Percentiles rank a stretch among this genome's conserved stretches.
phyloP scores from a whole-genome alignment of 1,139 yeast species.

The Hansenula sp. region DNA sequence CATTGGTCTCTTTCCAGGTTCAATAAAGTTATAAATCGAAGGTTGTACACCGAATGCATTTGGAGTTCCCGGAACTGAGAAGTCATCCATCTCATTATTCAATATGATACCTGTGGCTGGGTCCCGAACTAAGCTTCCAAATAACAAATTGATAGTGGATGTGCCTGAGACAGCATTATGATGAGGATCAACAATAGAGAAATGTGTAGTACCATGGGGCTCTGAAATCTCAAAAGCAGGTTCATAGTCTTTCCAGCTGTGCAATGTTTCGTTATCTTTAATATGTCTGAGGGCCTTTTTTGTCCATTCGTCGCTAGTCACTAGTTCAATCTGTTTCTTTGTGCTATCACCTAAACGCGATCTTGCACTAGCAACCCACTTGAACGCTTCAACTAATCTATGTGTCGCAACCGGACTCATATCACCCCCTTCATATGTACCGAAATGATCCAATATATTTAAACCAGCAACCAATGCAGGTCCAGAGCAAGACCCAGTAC shows the following conservation, averaged over 20 bases:
- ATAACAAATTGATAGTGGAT: slow-evolving; percentile 81
- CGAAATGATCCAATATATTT: slow-evolving; percentile 48
- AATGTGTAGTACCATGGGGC: slow-evolving; percentile 87
- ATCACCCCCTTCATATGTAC: slow-evolving; percentile 37
- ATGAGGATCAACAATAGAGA: slow-evolving; percentile 64
- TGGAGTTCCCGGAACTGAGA: slow-evolving; percentile 64
- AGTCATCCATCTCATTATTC: slow-evolving; percentile 95
- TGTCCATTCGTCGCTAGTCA: slow-evolving; percentile 53
- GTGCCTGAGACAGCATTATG: slow-evolving; percentile 83
- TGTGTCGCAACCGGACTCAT: slow-evolving; percentile 51
- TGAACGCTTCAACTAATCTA: slow-evolving; percentile 78
- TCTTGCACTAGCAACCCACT: slow-evolving; percentile 87
- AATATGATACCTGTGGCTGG: slow-evolving; percentile 76
- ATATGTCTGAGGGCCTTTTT: slow-evolving; percentile 41
- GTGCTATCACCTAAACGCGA: slow-evolving; percentile 70
- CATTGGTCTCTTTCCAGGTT: slow-evolving; percentile 76
- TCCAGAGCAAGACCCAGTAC: slow-evolving; percentile 83
- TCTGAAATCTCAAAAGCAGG: slow-evolving; percentile 75
- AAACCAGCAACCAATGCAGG: slow-evolving; percentile 77
- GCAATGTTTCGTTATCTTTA: slow-evolving; percentile 50
- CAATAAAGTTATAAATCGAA: slow-evolving; percentile 71
- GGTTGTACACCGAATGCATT: slow-evolving; percentile 84
- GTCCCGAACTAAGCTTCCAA: slow-evolving; percentile 83
- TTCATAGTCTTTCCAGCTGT: slow-evolving; percentile 66
- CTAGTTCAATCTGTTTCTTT: slow-evolving; percentile 29